phyloP scores from a whole-genome alignment of 1,284 basidiomycete species.

The Sparassis latifolia region DNA sequence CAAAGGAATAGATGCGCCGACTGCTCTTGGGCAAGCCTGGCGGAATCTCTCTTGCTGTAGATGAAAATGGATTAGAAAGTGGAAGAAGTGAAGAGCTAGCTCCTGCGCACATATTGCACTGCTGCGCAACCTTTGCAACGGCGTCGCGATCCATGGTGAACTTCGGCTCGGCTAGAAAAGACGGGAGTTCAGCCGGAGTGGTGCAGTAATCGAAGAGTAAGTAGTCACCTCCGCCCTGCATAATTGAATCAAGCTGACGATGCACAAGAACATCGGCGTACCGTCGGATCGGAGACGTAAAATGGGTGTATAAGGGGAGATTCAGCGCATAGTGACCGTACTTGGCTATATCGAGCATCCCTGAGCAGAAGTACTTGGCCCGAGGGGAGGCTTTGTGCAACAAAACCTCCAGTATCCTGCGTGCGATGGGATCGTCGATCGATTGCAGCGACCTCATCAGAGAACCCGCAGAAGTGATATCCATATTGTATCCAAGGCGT shows the following conservation, averaged over 20 bases:
- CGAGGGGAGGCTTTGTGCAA: conserved; percentile 86
- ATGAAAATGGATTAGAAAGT: conserved; percentile 7
- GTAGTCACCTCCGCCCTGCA: conserved; percentile 59
- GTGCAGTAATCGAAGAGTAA: neutral
- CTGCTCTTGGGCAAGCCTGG: conserved; percentile 91
- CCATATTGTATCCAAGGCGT: conserved; percentile 80
- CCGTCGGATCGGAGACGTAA: conserved; percentile 89
- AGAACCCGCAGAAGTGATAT: conserved; percentile 73
- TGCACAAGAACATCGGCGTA: conserved; percentile 96
- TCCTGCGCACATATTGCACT: conserved; percentile 83
- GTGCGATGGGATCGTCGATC: conserved; percentile 69
- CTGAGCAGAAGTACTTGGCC: conserved; percentile 97
- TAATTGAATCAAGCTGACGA: conserved; percentile 91
- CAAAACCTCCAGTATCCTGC: conserved; percentile 72
- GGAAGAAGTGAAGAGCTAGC: conserved; percentile 4
- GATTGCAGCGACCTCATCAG: conserved; percentile 80
- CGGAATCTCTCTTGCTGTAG: conserved; percentile 81
- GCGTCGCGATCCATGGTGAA: conserved; percentile 97
- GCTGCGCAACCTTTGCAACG: conserved; percentile 94
- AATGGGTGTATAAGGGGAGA: conserved; percentile 93
- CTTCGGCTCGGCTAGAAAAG: conserved; percentile 60
- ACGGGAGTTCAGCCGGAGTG: neutral
- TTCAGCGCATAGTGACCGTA: conserved; percentile 93
- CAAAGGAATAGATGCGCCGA: conserved; percentile 94
- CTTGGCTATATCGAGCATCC: conserved; percentile 98